Base-by-base conservation (phyloP, 805 yeast genomes). In the Kodamaea restingae region DNA sequence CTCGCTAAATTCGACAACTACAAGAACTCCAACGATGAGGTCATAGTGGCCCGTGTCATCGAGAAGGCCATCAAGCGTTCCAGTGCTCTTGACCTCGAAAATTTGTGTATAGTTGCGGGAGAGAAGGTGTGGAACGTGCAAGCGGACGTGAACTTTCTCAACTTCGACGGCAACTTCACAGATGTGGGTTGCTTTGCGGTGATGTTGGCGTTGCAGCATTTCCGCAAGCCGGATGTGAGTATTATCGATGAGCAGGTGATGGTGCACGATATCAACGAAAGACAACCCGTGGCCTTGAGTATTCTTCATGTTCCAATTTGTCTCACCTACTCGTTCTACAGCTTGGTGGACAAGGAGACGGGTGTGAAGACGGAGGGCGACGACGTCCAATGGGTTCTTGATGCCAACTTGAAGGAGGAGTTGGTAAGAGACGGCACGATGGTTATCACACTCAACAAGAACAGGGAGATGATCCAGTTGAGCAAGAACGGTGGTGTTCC, bases 61-160 rank as follows among this genome's bases (percentile, higher is more conserved):
- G 98, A 93, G 55, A 93, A 91, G 55, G 90, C 97, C 1, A 81
- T 93, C 34, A 75, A 95, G 54, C 73, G 96, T 55, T 84, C 96
- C 1, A 85, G 85, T 45, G 95, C 98, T 0, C 65, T 93, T 32
- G 98, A 93, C 61, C 72, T 91, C 30, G 98, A 93, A 58, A 78
- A 87, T 35, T 64, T 93, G 32, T 91, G 98, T 64, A 87, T 93
- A 32, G 76, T 85, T 15, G 95, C 96, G 0, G 98, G 97, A 2
- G 75, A 80, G 39, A 82, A 87, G 48, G 88, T 95, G 55, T 93
- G 98, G 98, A 73, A 80, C 40, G 70, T 93, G 9, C 75, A 95
- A 42, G 97, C 95, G 0, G 97, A 90, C 55, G 78, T 93, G 12
- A 95, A 88, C 54, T 85, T 86, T 51, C 63, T 93, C 41, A 84